Conservation (phyloP, 163 green algal genomes). For the Volvox carteri region DNA sequence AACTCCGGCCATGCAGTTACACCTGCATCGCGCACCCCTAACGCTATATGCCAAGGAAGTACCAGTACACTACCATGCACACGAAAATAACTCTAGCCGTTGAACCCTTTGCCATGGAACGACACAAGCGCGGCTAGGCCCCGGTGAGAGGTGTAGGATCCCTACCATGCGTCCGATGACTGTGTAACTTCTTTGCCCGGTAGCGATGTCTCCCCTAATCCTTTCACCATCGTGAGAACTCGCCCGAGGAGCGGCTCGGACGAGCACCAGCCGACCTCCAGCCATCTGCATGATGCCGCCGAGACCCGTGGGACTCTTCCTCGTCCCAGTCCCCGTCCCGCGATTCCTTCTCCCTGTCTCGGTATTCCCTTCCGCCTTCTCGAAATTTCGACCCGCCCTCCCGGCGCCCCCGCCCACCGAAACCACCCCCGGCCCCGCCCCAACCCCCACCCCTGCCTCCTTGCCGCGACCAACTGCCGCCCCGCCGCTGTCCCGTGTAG, state of each 20-base stretch:
- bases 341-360: background rate
- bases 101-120: too few relatives aligned
- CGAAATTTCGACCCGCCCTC: background rate
- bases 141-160: too few relatives aligned
- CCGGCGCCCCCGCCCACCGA: background rate
- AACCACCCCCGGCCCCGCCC: background rate
- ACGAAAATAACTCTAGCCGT: too few relatives aligned
- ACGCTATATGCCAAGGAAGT: too few relatives aligned
- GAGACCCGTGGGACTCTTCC: background rate
- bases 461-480: background rate
- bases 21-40: too few relatives aligned
- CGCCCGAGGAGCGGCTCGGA: background rate
- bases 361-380: background rate
- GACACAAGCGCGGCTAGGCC: too few relatives aligned
- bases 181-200: too few relatives aligned
- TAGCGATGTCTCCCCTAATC: too few relatives aligned
- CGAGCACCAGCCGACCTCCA: background rate
- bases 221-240: background rate
- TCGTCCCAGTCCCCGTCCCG: background rate
- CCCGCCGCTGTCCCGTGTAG: background rate
- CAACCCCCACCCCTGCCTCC: background rate
- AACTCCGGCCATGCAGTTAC: too few relatives aligned
- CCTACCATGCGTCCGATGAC: too few relatives aligned
- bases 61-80: too few relatives aligned
- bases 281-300: slow-evolving; percentile 35